Evolutionary conservation across 2,329 filamentous ascomycete species (phyloP).

Genomic region (Phoma herbarum): DNA sequence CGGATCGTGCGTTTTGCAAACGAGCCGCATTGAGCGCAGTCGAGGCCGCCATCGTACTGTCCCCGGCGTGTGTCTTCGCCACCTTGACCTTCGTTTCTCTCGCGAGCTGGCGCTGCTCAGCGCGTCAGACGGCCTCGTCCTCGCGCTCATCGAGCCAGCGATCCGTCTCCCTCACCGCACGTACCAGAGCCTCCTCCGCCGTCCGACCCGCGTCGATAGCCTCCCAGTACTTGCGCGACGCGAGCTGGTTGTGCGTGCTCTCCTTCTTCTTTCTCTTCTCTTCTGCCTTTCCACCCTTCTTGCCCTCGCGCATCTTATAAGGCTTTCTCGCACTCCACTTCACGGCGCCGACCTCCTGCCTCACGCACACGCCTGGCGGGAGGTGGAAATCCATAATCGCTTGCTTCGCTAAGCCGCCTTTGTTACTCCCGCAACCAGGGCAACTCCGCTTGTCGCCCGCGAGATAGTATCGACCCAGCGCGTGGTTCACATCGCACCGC

Average conservation of each 20-base stretch:
- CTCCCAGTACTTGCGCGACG: slow-evolving; percentile 31
- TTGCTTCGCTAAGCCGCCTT: slow-evolving; percentile 20
- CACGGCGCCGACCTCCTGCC: slow-evolving; percentile 28
- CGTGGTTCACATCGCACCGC: slow-evolving; percentile 42
- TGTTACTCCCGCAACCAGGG: slow-evolving; percentile 35
- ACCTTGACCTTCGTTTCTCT: neutral
- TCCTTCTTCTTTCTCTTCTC: neutral
- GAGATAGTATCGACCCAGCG: slow-evolving; percentile 43
- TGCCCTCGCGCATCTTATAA: slow-evolving; percentile 22
- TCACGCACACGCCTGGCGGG: slow-evolving; percentile 25
- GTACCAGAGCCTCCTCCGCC: slow-evolving; percentile 24
- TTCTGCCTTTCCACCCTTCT: neutral
- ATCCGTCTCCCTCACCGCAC: slow-evolving; percentile 30
- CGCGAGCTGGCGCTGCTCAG: neutral
- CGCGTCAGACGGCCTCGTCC: slow-evolving; percentile 9
- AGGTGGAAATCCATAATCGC: slow-evolving; percentile 41
- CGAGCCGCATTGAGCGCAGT: slow-evolving; percentile 1
- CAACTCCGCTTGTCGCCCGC: slow-evolving; percentile 37
- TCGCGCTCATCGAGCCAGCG: slow-evolving; percentile 27
- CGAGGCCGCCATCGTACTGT: neutral
- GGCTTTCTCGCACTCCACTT: slow-evolving; percentile 32
- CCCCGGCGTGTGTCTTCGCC: neutral
- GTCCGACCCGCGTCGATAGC: slow-evolving; percentile 21
- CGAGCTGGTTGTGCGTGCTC: slow-evolving; percentile 36
- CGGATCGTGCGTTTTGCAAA: neutral